Evolutionary conservation across 83 land plant species (phyloP), one percentile per base, ranked within the genome.

Genomic region (Diphasiastrum complanatum): DNA sequence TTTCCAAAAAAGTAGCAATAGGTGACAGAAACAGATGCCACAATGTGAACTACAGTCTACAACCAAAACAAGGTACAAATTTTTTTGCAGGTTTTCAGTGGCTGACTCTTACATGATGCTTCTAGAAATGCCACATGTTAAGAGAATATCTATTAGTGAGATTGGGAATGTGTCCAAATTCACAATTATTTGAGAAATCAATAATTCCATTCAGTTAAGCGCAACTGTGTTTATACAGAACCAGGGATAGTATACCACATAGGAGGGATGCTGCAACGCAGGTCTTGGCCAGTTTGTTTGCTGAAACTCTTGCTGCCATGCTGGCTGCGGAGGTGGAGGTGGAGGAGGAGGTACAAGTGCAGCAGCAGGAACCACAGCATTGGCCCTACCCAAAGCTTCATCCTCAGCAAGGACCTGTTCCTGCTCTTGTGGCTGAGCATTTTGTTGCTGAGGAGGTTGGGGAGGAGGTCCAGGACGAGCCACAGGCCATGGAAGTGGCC

Each of bases 241-340:
- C 12, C 43, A 40, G 16, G 12, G 52, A 14, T 50, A 29, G 31
- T 52, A 46, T 57, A 67, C 70, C 64, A 60, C 48, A 33, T 55
- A 40, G 29, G 62, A 31, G 30, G 85, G 67, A 25, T 85, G 89
- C 47, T 74, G 95, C 52, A 69, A 47, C 48, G 77, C 55, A 27
- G 77, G 96, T 26, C 93, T 79, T 56, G 75, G 41, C 93, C 89
- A 91, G 37, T 65, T 46, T 33, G 72, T 50, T 19, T 78, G 84
- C 49, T 74, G 85, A 73, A 52, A 26, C 60, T 66, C 91, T 36
- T 69, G 87, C 22, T 82, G 95, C 96, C 96, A 89, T 16, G 81
- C 34, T 45, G 93, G 88, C 23, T 72, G 92, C 0, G 78, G 85
- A n/a, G 95, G 95, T 48, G 68, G 73, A 28, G 79, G 79, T 4